Base-by-base conservation (phyloP, 768 basidiomycete species). In the Mycena latifolia region DNA sequence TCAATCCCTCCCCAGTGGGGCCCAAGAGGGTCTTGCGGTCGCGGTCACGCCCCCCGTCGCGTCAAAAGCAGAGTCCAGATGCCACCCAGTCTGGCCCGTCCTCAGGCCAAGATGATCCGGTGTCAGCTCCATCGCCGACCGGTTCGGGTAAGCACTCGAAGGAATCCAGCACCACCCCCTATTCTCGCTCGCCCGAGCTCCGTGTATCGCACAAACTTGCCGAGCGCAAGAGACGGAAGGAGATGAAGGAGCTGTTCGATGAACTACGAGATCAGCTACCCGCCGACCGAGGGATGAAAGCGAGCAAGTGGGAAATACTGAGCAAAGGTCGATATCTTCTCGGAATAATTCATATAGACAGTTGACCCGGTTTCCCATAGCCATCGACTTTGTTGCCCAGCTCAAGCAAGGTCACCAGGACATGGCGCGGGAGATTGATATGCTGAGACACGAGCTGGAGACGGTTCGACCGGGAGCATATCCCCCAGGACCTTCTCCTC, bases 221-320 rank as follows among this genome's bases (percentile, higher is more conserved):
- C 3, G 98, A 99, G 80, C 84, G 98, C 66, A 98, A 99, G 79
- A 82, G 98, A 71, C 85, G 98, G 78, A 98, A 97, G 79, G 98
- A 99, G 80, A 99, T 99, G 98, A 98, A 98, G 76, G 96, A 98
- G 65, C 78, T 99, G 47, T 99, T 99, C 75, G 98, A 99, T 71
- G 98, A 99, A 77, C 80, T 99, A 68, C 87, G 95, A 63, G 96
- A 98, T 77, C 89, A 94, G 73, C 81, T 99, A 27, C 98, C 98
- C 1, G 91, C 92, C 55, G 95, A 95, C 81, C 88, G 92, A 56
- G 95, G 92, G 46, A 93, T 96, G 90, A 99, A 99, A 76, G 92
- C 95, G 22, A 96, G 94, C 81, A 99, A 99, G 81, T 99, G 97
- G 98, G 98, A 99, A 82, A 98, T 98, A 66, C 80, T 99, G 35